Evolutionary conservation across 1,284 basidiomycete genomes (phyloP).

Genomic region (Exobasidium rhododendri): DNA sequence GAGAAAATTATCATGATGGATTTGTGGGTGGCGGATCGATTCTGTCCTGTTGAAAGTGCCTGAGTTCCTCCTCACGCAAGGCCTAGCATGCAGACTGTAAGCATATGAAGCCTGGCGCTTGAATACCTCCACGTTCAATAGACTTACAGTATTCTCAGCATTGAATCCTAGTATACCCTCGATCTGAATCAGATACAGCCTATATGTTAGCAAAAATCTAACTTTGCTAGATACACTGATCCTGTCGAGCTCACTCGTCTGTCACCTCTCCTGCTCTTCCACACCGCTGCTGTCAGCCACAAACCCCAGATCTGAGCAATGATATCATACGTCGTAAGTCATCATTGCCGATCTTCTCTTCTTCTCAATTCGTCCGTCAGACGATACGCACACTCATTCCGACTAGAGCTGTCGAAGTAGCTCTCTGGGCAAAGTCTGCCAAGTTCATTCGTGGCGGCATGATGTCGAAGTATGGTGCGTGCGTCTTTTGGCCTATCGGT

Average conservation of each 20-base stretch:
- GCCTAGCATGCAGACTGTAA: not conserved
- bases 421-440: constrained; percentile 39
- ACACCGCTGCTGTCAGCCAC: constrained; percentile 48
- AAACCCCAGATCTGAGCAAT: constrained; percentile 39
- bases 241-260: constrained; percentile 21
- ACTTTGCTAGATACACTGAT: not conserved
- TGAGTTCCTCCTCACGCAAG: not conserved
- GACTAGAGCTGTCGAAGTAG: constrained; percentile 38
- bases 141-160: not conserved
- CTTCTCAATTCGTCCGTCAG: too few species aligned
- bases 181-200: too few species aligned
- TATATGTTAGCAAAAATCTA: not conserved
- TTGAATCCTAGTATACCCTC: not conserved
- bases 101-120: too few species aligned
- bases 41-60: not conserved
- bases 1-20: not conserved
- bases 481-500: too few species aligned
- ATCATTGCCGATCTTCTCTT: not conserved
- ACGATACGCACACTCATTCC: constrained; percentile 42
- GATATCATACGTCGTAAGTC: too few species aligned
- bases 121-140: too few species aligned
- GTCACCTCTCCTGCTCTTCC: constrained; percentile 46
- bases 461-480: constrained; percentile 6
- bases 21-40: not conserved
- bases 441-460: constrained; percentile 24